Percentiles rank a stretch among this genome's conserved stretches.
phyloP scores from a whole-genome alignment of 2,329 filamentous ascomycete species.

The Aspergillus quadrilineatus region DNA sequence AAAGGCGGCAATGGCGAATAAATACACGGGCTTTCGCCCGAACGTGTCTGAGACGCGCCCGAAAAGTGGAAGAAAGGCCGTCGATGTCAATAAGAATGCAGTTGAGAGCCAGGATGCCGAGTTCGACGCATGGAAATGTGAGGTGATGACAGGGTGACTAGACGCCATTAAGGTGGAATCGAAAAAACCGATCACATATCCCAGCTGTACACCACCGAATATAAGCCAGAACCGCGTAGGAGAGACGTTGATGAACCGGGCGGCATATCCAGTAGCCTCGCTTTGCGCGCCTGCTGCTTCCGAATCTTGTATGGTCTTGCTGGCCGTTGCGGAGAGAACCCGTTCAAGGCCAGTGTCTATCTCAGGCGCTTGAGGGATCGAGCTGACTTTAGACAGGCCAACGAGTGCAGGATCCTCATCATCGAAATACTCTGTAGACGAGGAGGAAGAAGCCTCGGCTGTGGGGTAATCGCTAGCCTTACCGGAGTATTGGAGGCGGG shows the following conservation, averaged over 20 bases:
- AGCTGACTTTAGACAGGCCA: slow-evolving; percentile 24
- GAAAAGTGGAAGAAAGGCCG: slow-evolving; percentile 71
- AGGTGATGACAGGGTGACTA: slow-evolving; percentile 76
- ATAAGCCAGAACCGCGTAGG: slow-evolving; percentile 60
- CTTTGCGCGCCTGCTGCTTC: slow-evolving; percentile 4
- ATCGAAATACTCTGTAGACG: not conserved
- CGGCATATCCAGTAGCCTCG: slow-evolving; percentile 25
- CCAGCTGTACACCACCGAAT: slow-evolving; percentile 59
- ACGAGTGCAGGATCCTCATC: slow-evolving; percentile 25
- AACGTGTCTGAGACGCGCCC: slow-evolving; percentile 73
- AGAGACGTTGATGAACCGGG: slow-evolving; percentile 40
- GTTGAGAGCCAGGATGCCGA: slow-evolving; percentile 81
- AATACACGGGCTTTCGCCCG: slow-evolving; percentile 66
- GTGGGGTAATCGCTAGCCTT: slow-evolving; percentile 34
- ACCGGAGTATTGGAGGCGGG: slow-evolving; percentile 30
- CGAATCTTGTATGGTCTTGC: slow-evolving; percentile 11
- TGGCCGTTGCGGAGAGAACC: slow-evolving; percentile 18
- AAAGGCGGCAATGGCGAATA: slow-evolving; percentile 63
- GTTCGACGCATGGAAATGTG: slow-evolving; percentile 74
- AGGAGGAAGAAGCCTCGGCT: slow-evolving; percentile 24
- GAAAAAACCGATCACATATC: slow-evolving; percentile 61
- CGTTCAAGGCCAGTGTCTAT: slow-evolving; percentile 28
- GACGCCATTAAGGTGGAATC: slow-evolving; percentile 81
- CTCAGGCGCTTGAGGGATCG: slow-evolving; percentile 28
- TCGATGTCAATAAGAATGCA: slow-evolving; percentile 73